Base-by-base conservation (phyloP, 2,329 filamentous ascomycete species). In the Colletotrichum tabaci region DNA sequence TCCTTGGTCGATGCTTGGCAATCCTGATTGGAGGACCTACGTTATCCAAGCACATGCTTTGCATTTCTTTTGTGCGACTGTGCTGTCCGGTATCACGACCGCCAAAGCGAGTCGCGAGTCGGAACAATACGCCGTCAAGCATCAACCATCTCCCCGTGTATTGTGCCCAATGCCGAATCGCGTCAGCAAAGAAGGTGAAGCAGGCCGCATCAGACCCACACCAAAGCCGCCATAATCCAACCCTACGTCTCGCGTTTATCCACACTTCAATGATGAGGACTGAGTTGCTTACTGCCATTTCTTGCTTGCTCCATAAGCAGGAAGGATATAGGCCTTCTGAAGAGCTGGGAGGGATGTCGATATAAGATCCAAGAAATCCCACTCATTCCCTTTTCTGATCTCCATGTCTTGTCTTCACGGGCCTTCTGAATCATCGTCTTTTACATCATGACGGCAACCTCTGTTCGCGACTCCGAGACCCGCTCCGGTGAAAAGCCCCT, bases 401-500 rank as follows among this genome's bases (percentile, higher is more conserved):
- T 7, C 12, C 13, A 1, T 9, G 4, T 4, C 35, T 40, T 26
- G n/a, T 26, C 8, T 2, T n/a, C n/a, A 26, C 38, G 9, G 6
- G 13, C 26, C 15, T 15, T 35, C 30, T 9, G 9, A 9, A 35
- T 35, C 30, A 10, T 35, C 30, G 30, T 10, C 30, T 9, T 9
- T 16, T 15, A n/a, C 61, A 30, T 21, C 30, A 71, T 71, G 69
- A 60, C 58, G 13, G 35, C 18, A 38, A 46, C 9, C 40, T 13
- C 30, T 9, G n/a, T 12, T 16, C 42, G 26, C 23, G 18, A 16
- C 3, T 26, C 26, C 21, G 5, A 23, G n/a, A n/a, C 6, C 10
- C 40, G 3, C 1, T 6, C 58, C 16, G 26, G 8, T 7, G 15
- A 2, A 2, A 76, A 73, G 30, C 77, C 77, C 7, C 60, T 75